Evolutionary conservation across 1,284 basidiomycete genomes (phyloP).

Genomic region (Cutaneotrichosporon dermatis): DNA sequence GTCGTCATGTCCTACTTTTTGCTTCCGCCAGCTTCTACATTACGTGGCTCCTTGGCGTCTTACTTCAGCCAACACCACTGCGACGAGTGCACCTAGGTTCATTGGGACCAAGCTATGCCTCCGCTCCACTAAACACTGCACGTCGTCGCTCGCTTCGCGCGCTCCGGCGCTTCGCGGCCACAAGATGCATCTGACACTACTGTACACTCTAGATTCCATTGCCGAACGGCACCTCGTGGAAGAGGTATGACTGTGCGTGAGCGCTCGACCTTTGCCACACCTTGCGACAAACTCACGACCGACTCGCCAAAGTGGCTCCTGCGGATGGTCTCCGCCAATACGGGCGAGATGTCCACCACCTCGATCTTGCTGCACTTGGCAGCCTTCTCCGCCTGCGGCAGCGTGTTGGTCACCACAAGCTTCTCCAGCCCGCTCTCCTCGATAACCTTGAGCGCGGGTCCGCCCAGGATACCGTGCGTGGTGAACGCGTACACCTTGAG

Average conservation of each 20-base stretch:
- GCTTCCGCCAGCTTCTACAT: neutral
- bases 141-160: neutral
- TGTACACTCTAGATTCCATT: constrained; percentile 23
- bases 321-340: constrained; percentile 94
- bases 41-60: too few species aligned
- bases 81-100: too few species aligned
- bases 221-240: constrained; percentile 50
- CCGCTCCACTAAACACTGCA: too few species aligned
- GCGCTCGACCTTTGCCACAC: too few species aligned
- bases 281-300: constrained; percentile 38
- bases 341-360: constrained; percentile 90
- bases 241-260: constrained; percentile 42
- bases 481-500: constrained; percentile 84
- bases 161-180: neutral
- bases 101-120: too few species aligned
- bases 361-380: constrained; percentile 79
- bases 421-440: constrained; percentile 78
- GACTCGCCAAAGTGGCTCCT: constrained; percentile 57
- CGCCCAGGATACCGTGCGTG: constrained; percentile 94
- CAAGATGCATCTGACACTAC: constrained; percentile 7
- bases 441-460: constrained; percentile 72
- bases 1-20: neutral
- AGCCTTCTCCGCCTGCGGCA: constrained; percentile 81
- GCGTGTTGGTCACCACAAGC: constrained; percentile 96
- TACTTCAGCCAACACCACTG: too few species aligned